Conservation (phyloP, 495 filamentous ascomycete genomes). For the Tuber calosporum region DNA sequence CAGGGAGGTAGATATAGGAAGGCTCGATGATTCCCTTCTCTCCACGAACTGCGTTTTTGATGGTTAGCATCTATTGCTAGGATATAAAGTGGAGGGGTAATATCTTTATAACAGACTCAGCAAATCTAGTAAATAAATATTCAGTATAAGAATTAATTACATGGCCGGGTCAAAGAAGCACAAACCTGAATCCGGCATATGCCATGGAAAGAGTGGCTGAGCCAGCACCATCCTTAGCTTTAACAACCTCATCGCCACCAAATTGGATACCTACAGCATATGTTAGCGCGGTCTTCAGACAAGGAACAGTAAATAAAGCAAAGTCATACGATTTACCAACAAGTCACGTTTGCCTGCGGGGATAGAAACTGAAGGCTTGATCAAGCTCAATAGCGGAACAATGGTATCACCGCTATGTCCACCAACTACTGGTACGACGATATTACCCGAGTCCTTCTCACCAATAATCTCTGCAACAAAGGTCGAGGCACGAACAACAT, state of each 20-base stretch:
- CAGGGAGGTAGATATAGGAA: constrained; percentile 87
- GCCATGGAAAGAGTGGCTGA: constrained; percentile 98
- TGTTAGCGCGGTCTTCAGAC: constrained; percentile 15
- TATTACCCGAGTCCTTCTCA: constrained; percentile 69
- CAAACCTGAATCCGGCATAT: constrained; percentile 83
- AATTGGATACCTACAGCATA: constrained; percentile 69
- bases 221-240: constrained; percentile 92
- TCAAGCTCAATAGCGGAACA: constrained; percentile 91
- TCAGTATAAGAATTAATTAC: constrained; percentile 23
- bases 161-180: not conserved
- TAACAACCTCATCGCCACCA: constrained; percentile 96
- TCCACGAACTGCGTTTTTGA: constrained; percentile 58
- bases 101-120: constrained; percentile 79
- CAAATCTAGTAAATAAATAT: constrained; percentile 56
- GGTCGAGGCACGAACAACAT: constrained; percentile 95
- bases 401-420: constrained; percentile 98
- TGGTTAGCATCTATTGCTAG: not conserved
- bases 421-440: constrained; percentile 84
- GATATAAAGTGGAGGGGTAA: not conserved
- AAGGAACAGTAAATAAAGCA: not conserved
- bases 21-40: constrained; percentile 90
- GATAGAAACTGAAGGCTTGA: constrained; percentile 68
- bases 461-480: constrained; percentile 83
- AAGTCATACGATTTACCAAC: constrained; percentile 67
- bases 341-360: constrained; percentile 78